Percentiles rank a stretch among this genome's conserved stretches.
phyloP scores from a whole-genome alignment of 1,284 basidiomycete species.

The Xanthoconium separans region DNA sequence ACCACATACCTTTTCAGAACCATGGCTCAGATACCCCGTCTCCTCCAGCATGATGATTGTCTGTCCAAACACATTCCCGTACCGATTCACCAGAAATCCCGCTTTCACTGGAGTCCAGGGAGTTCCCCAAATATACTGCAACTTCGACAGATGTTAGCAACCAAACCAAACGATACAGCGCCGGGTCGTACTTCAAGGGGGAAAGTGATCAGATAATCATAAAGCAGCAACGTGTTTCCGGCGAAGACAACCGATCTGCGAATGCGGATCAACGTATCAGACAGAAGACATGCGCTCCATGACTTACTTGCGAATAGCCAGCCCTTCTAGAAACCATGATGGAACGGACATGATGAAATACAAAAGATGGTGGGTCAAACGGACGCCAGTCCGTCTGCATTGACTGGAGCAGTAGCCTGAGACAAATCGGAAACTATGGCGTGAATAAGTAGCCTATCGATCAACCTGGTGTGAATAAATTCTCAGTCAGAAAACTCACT shows the following conservation, averaged over 20 bases:
- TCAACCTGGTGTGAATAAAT: no score
- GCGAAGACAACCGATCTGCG: background rate
- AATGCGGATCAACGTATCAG: background rate
- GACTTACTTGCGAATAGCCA: background rate
- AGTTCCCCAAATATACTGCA: conserved; percentile 12
- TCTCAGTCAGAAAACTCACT: no score
- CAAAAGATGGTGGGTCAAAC: no score
- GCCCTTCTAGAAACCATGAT: background rate
- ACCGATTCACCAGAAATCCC: conserved; percentile 16
- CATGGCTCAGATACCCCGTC: background rate
- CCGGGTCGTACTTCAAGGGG: conserved; percentile 3
- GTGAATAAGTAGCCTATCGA: no score
- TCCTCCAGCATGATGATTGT: conserved; percentile 9
- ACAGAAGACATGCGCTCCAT: background rate
- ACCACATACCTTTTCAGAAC: conserved; percentile 1
- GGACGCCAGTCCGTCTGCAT: no score
- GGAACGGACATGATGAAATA: background rate
- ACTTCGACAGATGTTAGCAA: background rate
- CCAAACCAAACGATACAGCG: background rate
- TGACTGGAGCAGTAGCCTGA: no score
- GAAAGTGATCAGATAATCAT: conserved; percentile 10
- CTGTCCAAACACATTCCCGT: conserved; percentile 15
- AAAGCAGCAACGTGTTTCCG: background rate
- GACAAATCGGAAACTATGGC: no score
- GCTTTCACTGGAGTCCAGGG: conserved; percentile 10